Conservation (phyloP, 352 stramenopile species). For the Albugo candida region DNA sequence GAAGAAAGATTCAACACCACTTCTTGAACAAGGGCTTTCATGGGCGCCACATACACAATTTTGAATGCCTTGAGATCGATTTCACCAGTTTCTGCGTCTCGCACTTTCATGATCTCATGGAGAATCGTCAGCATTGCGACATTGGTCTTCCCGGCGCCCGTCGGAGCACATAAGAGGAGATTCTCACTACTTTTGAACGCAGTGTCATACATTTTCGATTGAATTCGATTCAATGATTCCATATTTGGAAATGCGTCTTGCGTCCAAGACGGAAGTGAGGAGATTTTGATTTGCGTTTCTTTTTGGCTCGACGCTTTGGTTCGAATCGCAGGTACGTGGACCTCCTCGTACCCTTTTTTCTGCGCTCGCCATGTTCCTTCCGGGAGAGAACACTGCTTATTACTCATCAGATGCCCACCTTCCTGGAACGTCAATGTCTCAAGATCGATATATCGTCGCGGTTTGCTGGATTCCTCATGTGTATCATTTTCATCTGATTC, state of each 20-base stretch:
- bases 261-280: slow-evolving; percentile 88
- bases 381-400: slow-evolving; percentile 92
- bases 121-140: slow-evolving; percentile 97
- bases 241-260: slow-evolving; percentile 93
- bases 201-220: slow-evolving; percentile 91
- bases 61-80: slow-evolving; percentile 97
- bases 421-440: slow-evolving; percentile 89
- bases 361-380: slow-evolving; percentile 93
- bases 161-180: slow-evolving; percentile 96
- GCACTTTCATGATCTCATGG: slow-evolving; percentile 92
- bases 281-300: slow-evolving; percentile 76
- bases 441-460: slow-evolving; percentile 86
- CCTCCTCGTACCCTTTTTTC: slow-evolving; percentile 97
- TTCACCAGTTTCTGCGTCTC: slow-evolving; percentile 45
- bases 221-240: slow-evolving; percentile 97
- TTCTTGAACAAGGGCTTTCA: slow-evolving; percentile 99
- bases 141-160: slow-evolving; percentile 98
- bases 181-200: slow-evolving; percentile 92
- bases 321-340: slow-evolving; percentile 96
- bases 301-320: slow-evolving; percentile 49
- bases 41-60: slow-evolving; percentile 99
- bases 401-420: slow-evolving; percentile 95
- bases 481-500: not conserved
- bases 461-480: slow-evolving; percentile 36
- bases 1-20: slow-evolving; percentile 95